These are phyloP conservation scores for Actinomortierella wolfii DNA, from an alignment of 371 early-diverging fungal genomes.

Conservation along the genomic window DNA sequence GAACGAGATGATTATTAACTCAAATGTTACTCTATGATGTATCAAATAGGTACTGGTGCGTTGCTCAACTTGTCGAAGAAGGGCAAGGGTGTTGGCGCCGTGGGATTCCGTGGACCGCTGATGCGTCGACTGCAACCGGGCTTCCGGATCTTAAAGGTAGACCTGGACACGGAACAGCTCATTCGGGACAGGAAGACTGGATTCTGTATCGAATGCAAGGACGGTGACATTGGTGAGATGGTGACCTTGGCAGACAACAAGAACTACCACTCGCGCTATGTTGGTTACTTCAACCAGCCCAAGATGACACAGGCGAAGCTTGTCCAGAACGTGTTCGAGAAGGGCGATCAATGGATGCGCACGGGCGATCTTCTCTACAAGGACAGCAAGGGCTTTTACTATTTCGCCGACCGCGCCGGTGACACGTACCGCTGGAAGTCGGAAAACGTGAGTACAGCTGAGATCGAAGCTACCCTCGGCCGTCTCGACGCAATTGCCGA, in stretches of 20 bases:
- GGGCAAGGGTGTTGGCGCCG: slow-evolving; percentile 50
- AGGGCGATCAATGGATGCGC: slow-evolving; percentile 63
- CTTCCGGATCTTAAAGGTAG: slow-evolving; percentile 15
- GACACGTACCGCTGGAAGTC: slow-evolving; percentile 78
- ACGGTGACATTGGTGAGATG: slow-evolving; percentile 39
- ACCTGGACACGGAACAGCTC: slow-evolving; percentile 31
- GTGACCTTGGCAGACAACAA: slow-evolving; percentile 35
- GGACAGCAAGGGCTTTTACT: slow-evolving; percentile 53
- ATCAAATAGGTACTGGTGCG: slow-evolving; percentile 15
- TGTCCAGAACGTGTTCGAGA: slow-evolving; percentile 19
- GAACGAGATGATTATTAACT: too few relatives aligned
- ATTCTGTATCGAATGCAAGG: slow-evolving; percentile 30
- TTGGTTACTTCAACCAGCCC: slow-evolving; percentile 38
- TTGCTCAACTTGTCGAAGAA: slow-evolving; percentile 17
- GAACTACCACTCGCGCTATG: slow-evolving; percentile 11
- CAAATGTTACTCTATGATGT: too few relatives aligned
- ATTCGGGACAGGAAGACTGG: slow-evolving; percentile 40
- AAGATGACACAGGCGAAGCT: slow-evolving; percentile 25
- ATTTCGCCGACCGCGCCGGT: slow-evolving; percentile 76
- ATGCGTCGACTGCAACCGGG: slow-evolving; percentile 8
- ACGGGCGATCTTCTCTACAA: slow-evolving; percentile 69
- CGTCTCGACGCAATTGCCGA: slow-evolving; percentile 59
- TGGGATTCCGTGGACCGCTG: slow-evolving; percentile 53
- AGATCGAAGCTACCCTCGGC: slow-evolving; percentile 62
- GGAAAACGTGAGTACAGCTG: slow-evolving; percentile 72